Base-by-base conservation (phyloP, 768 basidiomycete species). In the Rhodotorula babjevae region DNA sequence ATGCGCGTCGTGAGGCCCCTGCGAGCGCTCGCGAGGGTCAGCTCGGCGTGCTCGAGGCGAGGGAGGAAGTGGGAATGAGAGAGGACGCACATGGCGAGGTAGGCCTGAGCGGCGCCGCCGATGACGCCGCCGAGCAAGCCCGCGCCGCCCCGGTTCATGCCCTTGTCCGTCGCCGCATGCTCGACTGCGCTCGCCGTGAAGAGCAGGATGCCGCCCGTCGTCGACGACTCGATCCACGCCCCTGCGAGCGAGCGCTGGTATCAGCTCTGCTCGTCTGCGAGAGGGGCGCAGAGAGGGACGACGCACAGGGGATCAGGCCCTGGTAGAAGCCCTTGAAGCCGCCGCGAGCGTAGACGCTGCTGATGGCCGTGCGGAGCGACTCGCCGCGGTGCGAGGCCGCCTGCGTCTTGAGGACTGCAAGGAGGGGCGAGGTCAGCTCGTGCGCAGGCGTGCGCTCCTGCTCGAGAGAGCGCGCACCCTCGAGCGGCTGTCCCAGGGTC, bases 191-290 rank as follows among this genome's bases (percentile, higher is more conserved):
- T 90, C 40, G 94, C 93, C 27, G 93, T 88, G 84, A 99, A 98
- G 72, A 99, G 85, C 27, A 99, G 86, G 36, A 99, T 94, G 58
- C 85, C 96, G 63, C 96, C 96, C 79, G 97, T 97, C 0, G 95
- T 97, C 4, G 93, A 94, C 14, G 94, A 94, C 81, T 99, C 96
- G 78, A 99, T 95, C 96, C 96, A 98, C 59, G 95, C 96, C 49
- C 49, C 73, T 74, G 62, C 33, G 36, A 55, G 19, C 12, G 27
- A 56, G 56, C 9, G 19, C 8, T 16, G 31, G n/a, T n/a, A n/a
- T n/a, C n/a, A n/a, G n/a, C n/a, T 57, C 33, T 36, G 56, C 21
- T 36, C 16, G 6, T 23, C 53, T 12, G n/a, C 18, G 16, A 3
- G 29, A 4, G 50, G 18, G 44, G 33, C 27, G 40, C n/a, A 44